phyloP scores from a whole-genome alignment of 2,329 filamentous ascomycete genomes.

The Monilinia vaccinii-corymbosi region DNA sequence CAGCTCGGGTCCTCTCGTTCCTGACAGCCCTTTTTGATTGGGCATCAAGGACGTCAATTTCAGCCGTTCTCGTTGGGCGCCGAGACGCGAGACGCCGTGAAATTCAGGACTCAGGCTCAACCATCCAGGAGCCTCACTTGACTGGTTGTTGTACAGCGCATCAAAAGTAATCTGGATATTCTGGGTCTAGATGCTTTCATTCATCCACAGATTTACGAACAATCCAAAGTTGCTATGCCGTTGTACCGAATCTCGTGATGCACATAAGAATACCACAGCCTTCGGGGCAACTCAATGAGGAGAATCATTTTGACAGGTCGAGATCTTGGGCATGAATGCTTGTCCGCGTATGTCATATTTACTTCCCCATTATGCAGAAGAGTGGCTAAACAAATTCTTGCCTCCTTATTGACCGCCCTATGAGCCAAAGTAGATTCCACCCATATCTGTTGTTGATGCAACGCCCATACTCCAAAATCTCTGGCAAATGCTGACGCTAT shows the following conservation, averaged over 20 bases:
- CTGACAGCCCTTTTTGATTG: constrained; percentile 24
- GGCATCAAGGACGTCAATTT: constrained; percentile 23
- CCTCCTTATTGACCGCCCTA: constrained; percentile 20
- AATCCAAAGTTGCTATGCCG: constrained; percentile 17
- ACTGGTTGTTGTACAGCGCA: constrained; percentile 43
- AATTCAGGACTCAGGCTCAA: constrained; percentile 7
- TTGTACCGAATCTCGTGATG: constrained; percentile 21
- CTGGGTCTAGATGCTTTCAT: background rate
- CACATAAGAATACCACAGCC: constrained; percentile 11
- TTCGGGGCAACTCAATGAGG: constrained; percentile 9
- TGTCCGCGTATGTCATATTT: constrained; percentile 18
- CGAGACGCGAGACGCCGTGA: constrained; percentile 24
- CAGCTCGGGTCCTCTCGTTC: constrained; percentile 14
- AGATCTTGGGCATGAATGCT: constrained; percentile 20
- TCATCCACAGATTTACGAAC: background rate
- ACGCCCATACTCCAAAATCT: constrained; percentile 15
- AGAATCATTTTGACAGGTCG: constrained; percentile 6
- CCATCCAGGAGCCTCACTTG: constrained; percentile 22
- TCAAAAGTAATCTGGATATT: constrained; percentile 24
- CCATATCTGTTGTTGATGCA: constrained; percentile 20
- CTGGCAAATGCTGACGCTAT: constrained; percentile 21
- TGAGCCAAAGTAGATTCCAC: constrained; percentile 15
- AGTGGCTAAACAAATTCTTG: background rate
- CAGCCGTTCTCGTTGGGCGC: constrained; percentile 25
- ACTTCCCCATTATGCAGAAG: constrained; percentile 14